Percentiles rank a stretch among this genome's conserved stretches.
These are phyloP conservation scores for Ogataea dorogensis DNA, from an alignment of 805 yeast species.

Conservation along the genomic window DNA sequence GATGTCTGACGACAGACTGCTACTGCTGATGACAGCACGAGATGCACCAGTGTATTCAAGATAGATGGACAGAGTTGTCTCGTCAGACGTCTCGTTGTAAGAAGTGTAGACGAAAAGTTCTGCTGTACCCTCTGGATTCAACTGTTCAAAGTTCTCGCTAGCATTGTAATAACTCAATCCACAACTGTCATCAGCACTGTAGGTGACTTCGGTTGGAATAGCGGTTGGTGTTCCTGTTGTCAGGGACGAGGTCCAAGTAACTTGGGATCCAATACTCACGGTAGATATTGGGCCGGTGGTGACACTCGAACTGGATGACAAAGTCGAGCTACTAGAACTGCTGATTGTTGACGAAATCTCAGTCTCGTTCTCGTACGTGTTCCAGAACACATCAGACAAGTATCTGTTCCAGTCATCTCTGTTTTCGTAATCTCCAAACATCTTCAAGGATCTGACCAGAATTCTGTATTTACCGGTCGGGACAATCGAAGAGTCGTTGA, in stretches of 20 bases:
- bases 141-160: not conserved
- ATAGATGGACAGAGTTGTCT: not conserved
- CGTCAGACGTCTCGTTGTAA: slow-evolving; percentile 1
- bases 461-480: slow-evolving; percentile 12
- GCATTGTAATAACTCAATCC: slow-evolving; percentile 1
- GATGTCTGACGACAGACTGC: too few species aligned
- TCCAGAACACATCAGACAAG: slow-evolving; percentile 7
- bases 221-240: slow-evolving; percentile 2
- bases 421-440: slow-evolving; percentile 12
- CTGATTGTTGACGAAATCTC: slow-evolving; percentile 1
- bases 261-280: slow-evolving; percentile 1
- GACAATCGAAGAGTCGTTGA: slow-evolving; percentile 3
- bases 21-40: slow-evolving; percentile 3
- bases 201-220: not conserved
- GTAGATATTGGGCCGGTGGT: too few species aligned
- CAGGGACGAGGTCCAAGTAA: slow-evolving; percentile 1
- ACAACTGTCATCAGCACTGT: not conserved
- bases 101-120: not conserved
- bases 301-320: slow-evolving; percentile 7
- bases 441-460: slow-evolving; percentile 9
- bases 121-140: not conserved
- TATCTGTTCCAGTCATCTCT: slow-evolving; percentile 15
- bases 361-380: not conserved
- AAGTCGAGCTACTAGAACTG: slow-evolving; percentile 1
- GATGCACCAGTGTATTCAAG: slow-evolving; percentile 1